Evolutionary conservation across 208 protist species (phyloP).

Genomic region (Crithidia mellificae): DNA sequence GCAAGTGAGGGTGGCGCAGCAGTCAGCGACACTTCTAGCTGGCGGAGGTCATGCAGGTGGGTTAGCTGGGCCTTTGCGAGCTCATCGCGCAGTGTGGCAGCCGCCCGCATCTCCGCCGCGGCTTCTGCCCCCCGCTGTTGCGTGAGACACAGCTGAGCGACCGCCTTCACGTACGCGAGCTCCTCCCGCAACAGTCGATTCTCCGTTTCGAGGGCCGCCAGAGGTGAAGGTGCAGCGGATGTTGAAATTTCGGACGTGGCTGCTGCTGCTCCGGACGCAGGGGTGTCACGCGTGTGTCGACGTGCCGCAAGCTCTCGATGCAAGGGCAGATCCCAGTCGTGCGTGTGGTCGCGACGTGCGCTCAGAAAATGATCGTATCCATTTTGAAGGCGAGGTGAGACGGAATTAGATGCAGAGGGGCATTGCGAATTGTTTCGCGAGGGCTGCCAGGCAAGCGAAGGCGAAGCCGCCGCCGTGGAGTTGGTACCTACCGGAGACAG

Average conservation of each 20-base stretch:
- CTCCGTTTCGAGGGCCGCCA: neutral
- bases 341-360: neutral
- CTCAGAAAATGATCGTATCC: no score
- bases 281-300: no score
- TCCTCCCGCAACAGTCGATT: constrained; percentile 41
- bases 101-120: constrained; percentile 25
- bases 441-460: no score
- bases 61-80: constrained; percentile 18
- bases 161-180: constrained; percentile 41
- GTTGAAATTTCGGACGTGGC: no score
- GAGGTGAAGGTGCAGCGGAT: neutral
- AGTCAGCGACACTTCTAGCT: constrained; percentile 18
- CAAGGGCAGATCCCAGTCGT: neutral
- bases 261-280: no score
- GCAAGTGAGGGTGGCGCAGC: neutral
- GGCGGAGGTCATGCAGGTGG: constrained; percentile 23
- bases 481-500: no score
- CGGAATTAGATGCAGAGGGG: no score
- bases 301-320: no score
- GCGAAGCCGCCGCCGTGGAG: no score
- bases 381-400: no score
- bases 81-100: constrained; percentile 17
- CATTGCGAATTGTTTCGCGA: no score
- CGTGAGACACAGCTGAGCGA: constrained; percentile 41
- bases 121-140: constrained; percentile 37